A percentile compares a stretch with the other conserved stretches of the same genome.
phyloP scores from a whole-genome alignment of 768 basidiomycete species.

The Pholiota microspora region DNA sequence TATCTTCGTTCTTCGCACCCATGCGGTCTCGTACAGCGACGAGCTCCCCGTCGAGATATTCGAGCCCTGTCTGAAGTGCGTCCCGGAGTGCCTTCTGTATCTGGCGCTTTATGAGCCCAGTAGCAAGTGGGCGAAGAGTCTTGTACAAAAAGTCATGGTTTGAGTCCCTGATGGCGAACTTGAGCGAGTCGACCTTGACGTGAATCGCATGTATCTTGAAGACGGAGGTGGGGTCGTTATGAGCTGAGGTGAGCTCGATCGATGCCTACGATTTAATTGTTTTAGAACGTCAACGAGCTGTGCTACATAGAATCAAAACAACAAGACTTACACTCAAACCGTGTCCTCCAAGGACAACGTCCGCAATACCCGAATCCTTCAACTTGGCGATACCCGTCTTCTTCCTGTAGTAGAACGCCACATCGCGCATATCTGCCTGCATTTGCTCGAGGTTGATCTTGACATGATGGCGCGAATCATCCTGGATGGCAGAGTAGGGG shows the following conservation, averaged over 20 bases:
- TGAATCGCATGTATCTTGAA: slow-evolving; percentile 71
- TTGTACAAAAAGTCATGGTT: slow-evolving; percentile 91
- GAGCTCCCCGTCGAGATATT: slow-evolving; percentile 87
- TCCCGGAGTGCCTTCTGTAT: slow-evolving; percentile 53
- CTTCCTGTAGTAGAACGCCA: slow-evolving; percentile 87
- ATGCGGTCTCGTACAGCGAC: slow-evolving; percentile 82
- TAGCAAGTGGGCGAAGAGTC: slow-evolving; percentile 77
- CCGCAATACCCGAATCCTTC: slow-evolving; percentile 80
- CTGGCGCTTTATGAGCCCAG: slow-evolving; percentile 78
- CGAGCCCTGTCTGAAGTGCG: slow-evolving; percentile 76
- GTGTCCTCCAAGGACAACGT: slow-evolving; percentile 80
- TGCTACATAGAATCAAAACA: too few species aligned
- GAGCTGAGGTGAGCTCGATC: slow-evolving; percentile 57
- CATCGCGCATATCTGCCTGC: slow-evolving; percentile 92
- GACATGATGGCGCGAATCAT: slow-evolving; percentile 69
- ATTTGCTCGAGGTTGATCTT: slow-evolving; percentile 79
- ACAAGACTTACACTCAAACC: slow-evolving; percentile 60
- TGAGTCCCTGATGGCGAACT: slow-evolving; percentile 87
- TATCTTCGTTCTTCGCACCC: slow-evolving; percentile 52
- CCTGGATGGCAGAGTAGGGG: slow-evolving; percentile 61
- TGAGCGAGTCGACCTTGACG: slow-evolving; percentile 84
- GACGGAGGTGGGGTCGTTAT: slow-evolving; percentile 64
- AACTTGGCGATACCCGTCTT: slow-evolving; percentile 83
- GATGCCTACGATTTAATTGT: too few species aligned
- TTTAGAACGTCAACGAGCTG: too few species aligned